A percentile compares a stretch with the other conserved stretches of the same genome.
Evolutionary conservation across 1,284 basidiomycete species (phyloP).

Genomic region (Ganoderma multipileum): DNA sequence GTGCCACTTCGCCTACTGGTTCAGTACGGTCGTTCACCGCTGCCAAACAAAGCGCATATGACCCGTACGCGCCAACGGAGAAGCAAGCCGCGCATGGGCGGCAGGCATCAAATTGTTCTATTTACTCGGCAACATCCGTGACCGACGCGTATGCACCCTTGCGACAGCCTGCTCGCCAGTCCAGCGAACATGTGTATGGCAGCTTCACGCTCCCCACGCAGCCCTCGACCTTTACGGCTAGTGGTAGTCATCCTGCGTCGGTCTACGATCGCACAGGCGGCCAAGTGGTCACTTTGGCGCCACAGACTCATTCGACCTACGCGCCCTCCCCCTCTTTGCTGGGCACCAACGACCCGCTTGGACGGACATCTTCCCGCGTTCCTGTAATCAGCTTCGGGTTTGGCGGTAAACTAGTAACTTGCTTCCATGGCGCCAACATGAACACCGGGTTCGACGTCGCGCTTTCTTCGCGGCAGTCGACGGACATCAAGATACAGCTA

Average conservation of each 20-base stretch:
- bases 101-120: constrained; percentile 60
- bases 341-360: constrained; percentile 84
- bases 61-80: constrained; percentile 36
- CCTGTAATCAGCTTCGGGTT: constrained; percentile 91
- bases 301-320: constrained; percentile 59
- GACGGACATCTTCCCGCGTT: constrained; percentile 73
- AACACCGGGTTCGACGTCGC: constrained; percentile 82
- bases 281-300: constrained; percentile 54
- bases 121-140: constrained; percentile 46
- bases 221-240: constrained; percentile 9
- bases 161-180: constrained; percentile 34
- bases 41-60: constrained; percentile 19
- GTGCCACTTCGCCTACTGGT: constrained; percentile 34
- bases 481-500: constrained; percentile 72
- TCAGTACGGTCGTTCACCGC: constrained; percentile 36
- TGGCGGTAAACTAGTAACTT: constrained; percentile 85
- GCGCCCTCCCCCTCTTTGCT: constrained; percentile 79
- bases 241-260: constrained; percentile 8
- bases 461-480: constrained; percentile 72
- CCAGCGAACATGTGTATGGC: constrained; percentile 29
- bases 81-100: constrained; percentile 42
- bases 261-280: constrained; percentile 30
- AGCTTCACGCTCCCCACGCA: constrained; percentile 27
- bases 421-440: constrained; percentile 79
- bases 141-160: constrained; percentile 52